phyloP scores from a whole-genome alignment of 2,329 filamentous ascomycete species.

The Fusarium sp. region DNA sequence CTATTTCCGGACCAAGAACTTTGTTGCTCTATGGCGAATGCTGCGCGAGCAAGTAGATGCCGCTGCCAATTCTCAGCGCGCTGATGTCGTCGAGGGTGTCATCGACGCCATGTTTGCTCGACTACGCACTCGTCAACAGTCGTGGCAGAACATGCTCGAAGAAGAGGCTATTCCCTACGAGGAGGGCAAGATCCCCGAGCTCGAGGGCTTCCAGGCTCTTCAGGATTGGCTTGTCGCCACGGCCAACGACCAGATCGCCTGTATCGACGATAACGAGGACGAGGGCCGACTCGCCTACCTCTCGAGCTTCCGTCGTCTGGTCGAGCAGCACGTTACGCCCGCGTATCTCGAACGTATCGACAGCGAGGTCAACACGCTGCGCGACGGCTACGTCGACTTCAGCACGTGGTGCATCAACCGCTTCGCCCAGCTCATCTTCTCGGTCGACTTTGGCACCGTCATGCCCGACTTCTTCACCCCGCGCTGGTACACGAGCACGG shows the following conservation, averaged over 20 bases:
- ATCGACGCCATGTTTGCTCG: constrained; percentile 95
- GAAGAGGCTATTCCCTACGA: constrained; percentile 84
- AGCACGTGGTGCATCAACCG: constrained; percentile 91
- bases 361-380: constrained; percentile 77
- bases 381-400: constrained; percentile 94
- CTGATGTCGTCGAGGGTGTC: constrained; percentile 93
- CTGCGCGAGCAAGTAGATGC: constrained; percentile 90
- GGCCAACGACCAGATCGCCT: constrained; percentile 98
- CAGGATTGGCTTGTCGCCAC: constrained; percentile 97
- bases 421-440: constrained; percentile 89
- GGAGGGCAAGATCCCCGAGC: constrained; percentile 61
- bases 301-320: constrained; percentile 84
- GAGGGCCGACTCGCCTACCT: constrained; percentile 82
- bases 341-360: constrained; percentile 81
- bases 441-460: constrained; percentile 85
- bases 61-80: constrained; percentile 83
- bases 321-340: constrained; percentile 82
- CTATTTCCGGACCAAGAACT: constrained; percentile 89
- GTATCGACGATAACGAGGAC: constrained; percentile 91
- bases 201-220: constrained; percentile 78
- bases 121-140: constrained; percentile 82
- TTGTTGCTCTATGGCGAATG: constrained; percentile 98
- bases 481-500: constrained; percentile 86
- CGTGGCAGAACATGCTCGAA: constrained; percentile 89
- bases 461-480: constrained; percentile 91